Evolutionary conservation across 1,284 basidiomycete genomes (phyloP), one percentile per base, ranked within the genome.

Genomic region (Ceraceosorus guamensis): DNA sequence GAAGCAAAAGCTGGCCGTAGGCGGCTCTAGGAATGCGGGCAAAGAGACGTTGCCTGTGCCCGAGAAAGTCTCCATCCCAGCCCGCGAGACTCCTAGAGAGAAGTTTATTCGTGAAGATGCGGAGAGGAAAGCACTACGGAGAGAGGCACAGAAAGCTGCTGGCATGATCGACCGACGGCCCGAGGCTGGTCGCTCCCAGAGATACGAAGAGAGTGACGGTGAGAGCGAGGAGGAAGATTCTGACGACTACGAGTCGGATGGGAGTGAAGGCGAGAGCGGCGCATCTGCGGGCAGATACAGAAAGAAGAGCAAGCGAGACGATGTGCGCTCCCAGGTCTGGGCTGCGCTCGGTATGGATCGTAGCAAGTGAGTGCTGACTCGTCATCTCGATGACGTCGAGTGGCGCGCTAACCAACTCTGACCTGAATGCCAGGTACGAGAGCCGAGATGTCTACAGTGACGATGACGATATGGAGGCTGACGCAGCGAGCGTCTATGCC

Each of bases 401-500:
- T 13, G 5, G 6, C 7, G 33, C n/a, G 14, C 7, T 11, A 41
- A 32, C 2, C 24, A 47, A 11, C 4, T 47, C 24, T 10, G 8
- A 8, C 11, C 24, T 47, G 11, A 11, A 47, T 30, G n/a, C 24
- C 41, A 61, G 55, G 5, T 71, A 71, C 48, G 60, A 63, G 1
- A 61, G 62, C 45, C 55, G 64, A 10, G 54, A 66, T 41, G 61
- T 66, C 37, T 66, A 70, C 39, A 68, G 67, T 61, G 68, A 72
- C 52, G 70, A 72, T 34, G 57, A 59, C 51, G 72, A 75, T 24
- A 75, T 75, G 72, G 72, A 75, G 47, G 72, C 72, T 4, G 71
- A 68, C 24, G 67, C 70, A 6, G 60, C 53, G 0, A 65, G 62
- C 30, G 67, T 75, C 46, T 48, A 65, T 18, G 56, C 60, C 43